A percentile compares a stretch with the other conserved stretches of the same genome.
phyloP scores from a whole-genome alignment of 805 yeast species.

The Yarrowia sp. region DNA sequence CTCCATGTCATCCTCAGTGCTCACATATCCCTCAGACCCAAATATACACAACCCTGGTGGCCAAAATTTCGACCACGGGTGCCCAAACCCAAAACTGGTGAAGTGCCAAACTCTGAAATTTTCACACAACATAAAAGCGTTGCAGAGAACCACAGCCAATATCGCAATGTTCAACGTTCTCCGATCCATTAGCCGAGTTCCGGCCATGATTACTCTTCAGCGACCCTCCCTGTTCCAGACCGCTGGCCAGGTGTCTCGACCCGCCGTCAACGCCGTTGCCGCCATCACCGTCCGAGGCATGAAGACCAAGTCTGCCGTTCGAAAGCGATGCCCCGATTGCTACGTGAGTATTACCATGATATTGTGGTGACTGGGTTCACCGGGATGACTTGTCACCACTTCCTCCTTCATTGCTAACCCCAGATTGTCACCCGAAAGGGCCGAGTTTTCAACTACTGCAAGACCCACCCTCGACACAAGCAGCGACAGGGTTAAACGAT shows the following conservation, averaged over 20 bases:
- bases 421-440: conserved; percentile 93
- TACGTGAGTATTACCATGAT: conserved; percentile 53
- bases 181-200: conserved; percentile 37
- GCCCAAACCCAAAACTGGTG: neutral
- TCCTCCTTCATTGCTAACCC: conserved; percentile 36
- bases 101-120: conserved; percentile 15
- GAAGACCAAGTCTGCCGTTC: conserved; percentile 91
- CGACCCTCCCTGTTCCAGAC: conserved; percentile 29
- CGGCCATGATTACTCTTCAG: conserved; percentile 35
- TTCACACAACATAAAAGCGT: conserved; percentile 35
- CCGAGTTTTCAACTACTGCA: conserved; percentile 90
- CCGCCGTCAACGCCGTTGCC: conserved; percentile 28
- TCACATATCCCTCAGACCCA: conserved; percentile 20
- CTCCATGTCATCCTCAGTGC: neutral
- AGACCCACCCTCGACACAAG: conserved; percentile 89
- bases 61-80: conserved; percentile 8
- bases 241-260: conserved; percentile 38
- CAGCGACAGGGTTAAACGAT: conserved; percentile 71
- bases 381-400: too few species aligned
- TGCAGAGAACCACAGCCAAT: conserved; percentile 9
- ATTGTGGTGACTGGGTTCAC: neutral
- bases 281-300: conserved; percentile 63
- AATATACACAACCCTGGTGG: conserved; percentile 35
- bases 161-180: conserved; percentile 35
- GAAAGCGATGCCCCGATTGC: conserved; percentile 92